Evolutionary conservation across 2,329 filamentous ascomycete species (phyloP), one percentile per base, ranked within the genome.

Genomic region (Exophiala xenobiotica): DNA sequence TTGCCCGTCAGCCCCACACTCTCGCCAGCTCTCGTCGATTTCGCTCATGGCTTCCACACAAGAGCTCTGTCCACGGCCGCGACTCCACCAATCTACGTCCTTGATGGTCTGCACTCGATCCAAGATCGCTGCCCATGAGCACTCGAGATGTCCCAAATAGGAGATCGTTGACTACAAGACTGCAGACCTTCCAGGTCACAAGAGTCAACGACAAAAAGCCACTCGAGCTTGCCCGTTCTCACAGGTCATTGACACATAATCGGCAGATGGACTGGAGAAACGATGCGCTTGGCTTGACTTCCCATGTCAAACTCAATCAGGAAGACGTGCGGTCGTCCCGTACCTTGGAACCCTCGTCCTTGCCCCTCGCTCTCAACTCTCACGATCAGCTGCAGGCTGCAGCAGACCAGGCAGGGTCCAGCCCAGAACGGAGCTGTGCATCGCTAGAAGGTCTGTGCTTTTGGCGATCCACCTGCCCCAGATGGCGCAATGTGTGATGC

Each of bases 401-500:
- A n/a, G n/a, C n/a, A n/a, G n/a, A n/a, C n/a, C 37, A 38, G 46
- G 45, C 45, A 58, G 55, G 55, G 55, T 58, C 52, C 46, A 43
- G 52, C 53, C 55, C 50, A 55, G 49, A 53, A 55, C 51, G 52
- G 55, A 55, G 11, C 49, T 51, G 14, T 55, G 55, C 51, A 55
- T 53, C 35, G 39, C 41, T 41, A 46, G 33, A 41, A 43, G 54
- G 45, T 47, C 51, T 57, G 48, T 52, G 44, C 40, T 33, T 46
- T 46, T 48, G 16, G 37, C 27, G 45, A 44, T 46, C 47, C 48
- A 42, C 46, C 40, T 14, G 51, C 51, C 51, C 55, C 51, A 58
- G 55, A 58, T 58, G 55, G 55, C 55, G 55, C 49, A 58, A 55
- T 58, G 51, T 40, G 39, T 57, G 48, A 51, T 49, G 44, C 49